Conservation (phyloP, 73 alveolate genomes). For the Paramecium sexaurelia region DNA sequence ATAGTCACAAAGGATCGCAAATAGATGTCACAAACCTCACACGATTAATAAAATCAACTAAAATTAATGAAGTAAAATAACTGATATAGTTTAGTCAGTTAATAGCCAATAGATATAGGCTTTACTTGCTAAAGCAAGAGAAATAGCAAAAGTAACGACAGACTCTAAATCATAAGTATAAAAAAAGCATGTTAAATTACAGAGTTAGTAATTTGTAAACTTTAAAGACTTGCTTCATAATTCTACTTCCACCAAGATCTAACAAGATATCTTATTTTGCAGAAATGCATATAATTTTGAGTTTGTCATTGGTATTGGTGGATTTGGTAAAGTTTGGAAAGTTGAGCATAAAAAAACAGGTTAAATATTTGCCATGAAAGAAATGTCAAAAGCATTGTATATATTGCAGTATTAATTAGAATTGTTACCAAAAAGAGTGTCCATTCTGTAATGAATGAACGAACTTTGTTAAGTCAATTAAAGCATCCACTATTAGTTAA, state of each 20-base stretch:
- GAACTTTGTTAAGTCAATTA: slow-evolving; percentile 37
- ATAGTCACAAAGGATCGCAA: slow-evolving; percentile 22
- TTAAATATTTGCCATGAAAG: slow-evolving; percentile 83
- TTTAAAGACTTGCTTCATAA: not conserved
- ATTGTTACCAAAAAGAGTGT: slow-evolving; percentile 65
- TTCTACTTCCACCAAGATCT: not conserved
- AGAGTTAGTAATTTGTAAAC: not conserved
- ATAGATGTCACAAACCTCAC: slow-evolving; percentile 12
- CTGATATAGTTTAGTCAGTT: not conserved
- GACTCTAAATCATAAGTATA: not conserved
- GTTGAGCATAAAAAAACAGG: slow-evolving; percentile 78
- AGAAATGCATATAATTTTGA: slow-evolving; percentile 76
- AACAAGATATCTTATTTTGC: slow-evolving; percentile 15
- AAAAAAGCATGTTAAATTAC: not conserved
- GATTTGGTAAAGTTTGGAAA: slow-evolving; percentile 93
- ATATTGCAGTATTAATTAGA: not conserved
- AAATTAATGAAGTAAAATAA: not conserved
- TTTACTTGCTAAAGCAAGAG: not conserved
- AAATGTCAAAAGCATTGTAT: slow-evolving; percentile 77
- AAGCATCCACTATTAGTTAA: slow-evolving; percentile 81
- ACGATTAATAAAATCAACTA: not conserved
- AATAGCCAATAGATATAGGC: slow-evolving; percentile 11
- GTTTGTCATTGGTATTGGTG: slow-evolving; percentile 86
- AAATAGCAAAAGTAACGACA: not conserved
- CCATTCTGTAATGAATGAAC: slow-evolving; percentile 66